These are phyloP conservation scores for Lavandula angustifolia DNA, from an alignment of 257 asterid species.

Conservation along the genomic window DNA sequence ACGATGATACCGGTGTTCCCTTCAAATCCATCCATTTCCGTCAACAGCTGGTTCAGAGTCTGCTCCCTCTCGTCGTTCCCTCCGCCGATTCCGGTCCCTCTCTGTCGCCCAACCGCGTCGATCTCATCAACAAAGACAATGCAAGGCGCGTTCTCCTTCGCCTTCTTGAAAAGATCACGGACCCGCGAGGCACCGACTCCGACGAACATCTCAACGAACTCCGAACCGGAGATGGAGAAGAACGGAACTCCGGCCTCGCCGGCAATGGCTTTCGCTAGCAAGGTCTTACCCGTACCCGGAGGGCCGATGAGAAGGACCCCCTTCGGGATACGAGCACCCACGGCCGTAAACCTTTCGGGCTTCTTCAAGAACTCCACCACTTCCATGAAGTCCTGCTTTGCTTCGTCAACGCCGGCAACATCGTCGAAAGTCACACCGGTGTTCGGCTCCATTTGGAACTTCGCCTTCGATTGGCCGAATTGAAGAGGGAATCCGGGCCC, in stretches of 20 bases:
- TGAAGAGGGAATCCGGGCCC: slow-evolving; percentile 79
- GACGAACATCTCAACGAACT: slow-evolving; percentile 97
- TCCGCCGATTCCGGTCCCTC: slow-evolving; percentile 98
- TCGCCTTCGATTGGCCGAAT: slow-evolving; percentile 94
- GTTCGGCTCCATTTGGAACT: slow-evolving; percentile 98
- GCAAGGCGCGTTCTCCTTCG: slow-evolving; percentile 97
- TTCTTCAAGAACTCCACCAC: slow-evolving; percentile 93
- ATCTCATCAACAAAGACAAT: slow-evolving; percentile 95
- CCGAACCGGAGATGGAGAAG: slow-evolving; percentile 93
- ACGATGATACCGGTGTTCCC: slow-evolving; percentile 90
- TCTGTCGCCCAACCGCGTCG: slow-evolving; percentile 94
- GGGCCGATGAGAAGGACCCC: slow-evolving; percentile 98
- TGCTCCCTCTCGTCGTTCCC: slow-evolving; percentile 97
- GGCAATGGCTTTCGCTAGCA: slow-evolving; percentile 91
- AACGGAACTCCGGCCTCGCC: slow-evolving; percentile 98
- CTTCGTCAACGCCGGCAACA: slow-evolving; percentile 98
- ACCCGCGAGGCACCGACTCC: slow-evolving; percentile 98
- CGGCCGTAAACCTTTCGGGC: slow-evolving; percentile 93
- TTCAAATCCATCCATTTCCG: slow-evolving; percentile 95
- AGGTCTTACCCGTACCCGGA: slow-evolving; percentile 94
- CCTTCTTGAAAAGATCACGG: slow-evolving; percentile 95
- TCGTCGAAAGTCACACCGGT: slow-evolving; percentile 94
- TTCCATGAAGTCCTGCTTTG: slow-evolving; percentile 96
- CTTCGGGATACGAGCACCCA: slow-evolving; percentile 95
- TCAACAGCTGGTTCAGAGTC: slow-evolving; percentile 86